Evolutionary conservation across 495 filamentous ascomycete species (phyloP), one percentile per base, ranked within the genome.

Genomic region (Neurospora hispaniola): DNA sequence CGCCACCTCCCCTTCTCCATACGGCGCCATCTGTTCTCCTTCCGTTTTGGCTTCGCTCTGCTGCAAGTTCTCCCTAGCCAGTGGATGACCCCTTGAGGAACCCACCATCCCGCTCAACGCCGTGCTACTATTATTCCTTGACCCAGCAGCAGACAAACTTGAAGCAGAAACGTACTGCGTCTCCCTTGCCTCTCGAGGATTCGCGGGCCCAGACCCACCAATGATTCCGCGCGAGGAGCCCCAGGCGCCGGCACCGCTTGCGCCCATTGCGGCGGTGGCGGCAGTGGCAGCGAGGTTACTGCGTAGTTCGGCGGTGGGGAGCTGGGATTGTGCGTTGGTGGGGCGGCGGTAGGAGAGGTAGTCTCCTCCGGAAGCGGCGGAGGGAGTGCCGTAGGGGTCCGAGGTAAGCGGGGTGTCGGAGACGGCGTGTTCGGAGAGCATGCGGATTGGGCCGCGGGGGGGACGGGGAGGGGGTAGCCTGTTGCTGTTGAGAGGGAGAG

Each of bases 21-120:
- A 80, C 39, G 85, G 81, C 35, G 84, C 81, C 83, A 90, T 88
- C 73, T 90, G 85, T 6, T 88, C 89, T 11, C 86, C 86, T 20
- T 89, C 87, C 74, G 71, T 85, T 82, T 8, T 78, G 71, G 12
- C 74, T 75, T 41, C 76, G 75, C 31, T 71, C 35, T 38, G 35
- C 35, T 38, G 35, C 41, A 11, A 42, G n/a, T 18, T 48, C 54
- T 41, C 31, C 42, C 44, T 20, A 35, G 3, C 5, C 35, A 27
- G 41, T 9, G 7, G 70, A 6, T 35, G 54, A 4, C 54, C 27
- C 23, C 54, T 27, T 18, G n/a, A n/a, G n/a, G n/a, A n/a, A n/a
- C n/a, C n/a, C n/a, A 38, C 54, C 54, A 66, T 35, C 0, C 54
- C 54, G 3, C 18, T 66, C 27, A 66, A 38, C 6, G 27, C 54